Base-by-base conservation (phyloP, 192 early-diverging fungal genomes). In the Coemansia sp. region DNA sequence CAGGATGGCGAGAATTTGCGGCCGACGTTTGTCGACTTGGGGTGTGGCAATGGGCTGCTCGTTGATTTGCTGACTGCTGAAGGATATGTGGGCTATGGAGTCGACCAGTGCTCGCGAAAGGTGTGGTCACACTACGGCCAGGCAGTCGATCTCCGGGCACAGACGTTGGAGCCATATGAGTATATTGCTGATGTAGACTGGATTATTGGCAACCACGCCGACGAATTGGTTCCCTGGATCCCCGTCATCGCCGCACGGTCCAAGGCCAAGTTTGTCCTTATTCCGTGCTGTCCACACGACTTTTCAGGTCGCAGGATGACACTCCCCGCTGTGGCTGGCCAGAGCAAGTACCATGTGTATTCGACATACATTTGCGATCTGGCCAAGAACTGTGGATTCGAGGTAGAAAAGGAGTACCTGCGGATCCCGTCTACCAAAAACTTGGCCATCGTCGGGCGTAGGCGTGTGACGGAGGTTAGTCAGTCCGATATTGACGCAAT, bases 141-240 rank as follows among this genome's bases (percentile, higher is more conserved):
- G 24, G 7, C 36, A 14, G 77, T 84, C 50, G 75, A 78, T 21
- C 70, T 84, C 60, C 66, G 79, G 73, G 90, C 85, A 33, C 70
- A 86, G 60, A 89, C 90, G 0, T 44, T 95, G 4, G 78, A 86
- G 41, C 81, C 81, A 9, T 73, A 67, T 34, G 33, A 48, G 31
- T 76, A 57, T 66, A 21, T 34, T 4, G 48, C 71, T 3, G 42
- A 66, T 31, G 68, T 45, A 1, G 86, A 90, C 63, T 95, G 93
- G 92, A 75, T 95, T 21, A 90, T 95, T 62, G 94, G 92, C 5
- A 95, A 95, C 82, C 94, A 95, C 67, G 89, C 94, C 3, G 94
- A 95, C 72, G 94, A 95, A 70, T 80, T 95, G 34, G 90, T 90
- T 13, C 89, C 91, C 21, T 95, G 94, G 89, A 89, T 93, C 29